These are phyloP conservation scores for Pichia exigua DNA, from an alignment of 805 yeast genomes.

Conservation along the genomic window DNA sequence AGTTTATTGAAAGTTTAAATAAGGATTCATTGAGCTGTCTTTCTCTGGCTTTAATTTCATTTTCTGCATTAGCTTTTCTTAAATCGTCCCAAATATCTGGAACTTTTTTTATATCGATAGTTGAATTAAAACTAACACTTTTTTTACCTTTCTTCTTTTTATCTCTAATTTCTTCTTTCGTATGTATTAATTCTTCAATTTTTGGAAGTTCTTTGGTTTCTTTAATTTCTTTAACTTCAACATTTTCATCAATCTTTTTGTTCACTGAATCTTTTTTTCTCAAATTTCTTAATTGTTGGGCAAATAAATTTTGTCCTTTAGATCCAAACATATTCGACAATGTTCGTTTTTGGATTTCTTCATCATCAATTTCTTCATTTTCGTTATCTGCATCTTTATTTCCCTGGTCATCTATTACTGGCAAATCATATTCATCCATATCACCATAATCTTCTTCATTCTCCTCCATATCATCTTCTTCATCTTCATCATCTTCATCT, in stretches of 20 bases:
- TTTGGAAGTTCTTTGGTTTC: neutral
- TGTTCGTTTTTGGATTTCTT: slow-evolving; percentile 6
- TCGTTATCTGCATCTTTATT: slow-evolving; percentile 15
- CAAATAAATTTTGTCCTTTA: slow-evolving; percentile 31
- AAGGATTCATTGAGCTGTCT: neutral
- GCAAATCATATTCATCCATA: slow-evolving; percentile 16
- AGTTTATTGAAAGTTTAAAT: neutral
- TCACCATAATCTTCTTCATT: slow-evolving; percentile 8
- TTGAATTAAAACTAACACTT: slow-evolving; percentile 46
- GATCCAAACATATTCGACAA: slow-evolving; percentile 16
- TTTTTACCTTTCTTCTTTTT: slow-evolving; percentile 26
- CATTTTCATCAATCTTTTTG: neutral
- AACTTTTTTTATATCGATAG: slow-evolving; percentile 50
- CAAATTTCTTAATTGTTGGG: slow-evolving; percentile 32
- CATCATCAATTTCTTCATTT: slow-evolving; percentile 13
- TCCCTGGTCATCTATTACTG: slow-evolving; percentile 22
- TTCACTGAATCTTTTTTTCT: slow-evolving; percentile 16
- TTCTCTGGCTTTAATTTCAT: slow-evolving; percentile 1
- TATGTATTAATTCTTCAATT: neutral
- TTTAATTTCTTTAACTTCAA: neutral
- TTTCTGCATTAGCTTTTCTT: slow-evolving; percentile 23
- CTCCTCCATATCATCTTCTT: slow-evolving; percentile 20
- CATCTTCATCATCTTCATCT: slow-evolving; percentile 18
- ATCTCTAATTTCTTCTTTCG: neutral
- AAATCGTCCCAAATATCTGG: slow-evolving; percentile 47